Evolutionary conservation across 805 yeast species (phyloP).

Genomic region (Maudiozyma pseudohumilis): DNA sequence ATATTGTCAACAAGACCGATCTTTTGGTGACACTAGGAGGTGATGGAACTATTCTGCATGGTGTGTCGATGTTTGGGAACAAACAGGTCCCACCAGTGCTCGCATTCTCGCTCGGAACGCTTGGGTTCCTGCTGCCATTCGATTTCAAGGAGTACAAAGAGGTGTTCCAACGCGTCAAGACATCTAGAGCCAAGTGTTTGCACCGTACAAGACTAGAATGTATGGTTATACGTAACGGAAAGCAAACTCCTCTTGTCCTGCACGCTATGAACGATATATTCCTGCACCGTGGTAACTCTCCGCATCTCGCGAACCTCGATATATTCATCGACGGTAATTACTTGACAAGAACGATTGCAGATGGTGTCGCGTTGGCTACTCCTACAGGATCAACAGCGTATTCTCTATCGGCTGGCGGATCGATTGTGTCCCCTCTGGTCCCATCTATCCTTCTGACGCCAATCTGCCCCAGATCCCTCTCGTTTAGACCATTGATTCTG

Average conservation of each 20-base stretch:
- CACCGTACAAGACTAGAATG: constrained; percentile 76
- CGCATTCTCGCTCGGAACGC: constrained; percentile 80
- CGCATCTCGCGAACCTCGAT: constrained; percentile 75
- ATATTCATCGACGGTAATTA: constrained; percentile 77
- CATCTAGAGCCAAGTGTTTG: constrained; percentile 58
- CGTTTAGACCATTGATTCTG: constrained; percentile 79
- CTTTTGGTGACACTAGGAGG: constrained; percentile 87
- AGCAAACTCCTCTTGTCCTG: constrained; percentile 6
- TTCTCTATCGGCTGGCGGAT: constrained; percentile 81
- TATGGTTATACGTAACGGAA: constrained; percentile 40
- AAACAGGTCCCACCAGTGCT: constrained; percentile 77
- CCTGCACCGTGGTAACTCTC: constrained; percentile 79
- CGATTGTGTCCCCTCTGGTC: constrained; percentile 83
- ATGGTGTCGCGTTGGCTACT: constrained; percentile 75
- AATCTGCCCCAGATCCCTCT: constrained; percentile 80
- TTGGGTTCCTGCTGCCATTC: constrained; percentile 84
- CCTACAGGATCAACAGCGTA: constrained; percentile 97
- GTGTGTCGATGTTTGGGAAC: constrained; percentile 67
- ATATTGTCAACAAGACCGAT: constrained; percentile 61
- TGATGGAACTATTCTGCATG: constrained; percentile 85
- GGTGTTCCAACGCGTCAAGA: constrained; percentile 58
- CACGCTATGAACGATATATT: constrained; percentile 92
- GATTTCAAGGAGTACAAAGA: constrained; percentile 52
- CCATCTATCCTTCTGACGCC: constrained; percentile 79
- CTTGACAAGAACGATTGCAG: constrained; percentile 84